Evolutionary conservation across 495 filamentous ascomycete species (phyloP), one percentile per base, ranked within the genome.

Genomic region (Aspergillus cavernicola): DNA sequence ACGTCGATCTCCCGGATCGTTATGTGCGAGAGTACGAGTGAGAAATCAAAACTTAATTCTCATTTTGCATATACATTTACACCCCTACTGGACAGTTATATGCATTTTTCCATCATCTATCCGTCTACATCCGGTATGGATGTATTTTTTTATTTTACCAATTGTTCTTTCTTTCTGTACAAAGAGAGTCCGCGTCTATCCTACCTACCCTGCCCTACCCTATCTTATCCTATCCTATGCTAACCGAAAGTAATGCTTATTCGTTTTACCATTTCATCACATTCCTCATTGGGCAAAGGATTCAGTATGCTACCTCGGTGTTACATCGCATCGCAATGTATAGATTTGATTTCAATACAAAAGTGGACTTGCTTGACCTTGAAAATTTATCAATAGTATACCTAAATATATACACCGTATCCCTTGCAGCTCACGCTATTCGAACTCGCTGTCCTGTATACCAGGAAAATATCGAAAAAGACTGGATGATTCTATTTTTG

Each of bases 1-100:
- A 95, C 65, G 73, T 90, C 42, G 88, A 92, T 51, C 66, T 96
- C 63, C 85, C 88, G 4, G 84, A 85, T 37, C 78, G 84, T 37
- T 95, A 84, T 62, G 74, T 84, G 59, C 81, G 77, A 19, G 80
- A 88, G 45, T 83, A 84, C 50, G 86, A 89, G 58, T 83, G 72
- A 68, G 28, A 20, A 2, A 33, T 33, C 31, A 33, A 3, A 4
- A 10, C 31, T n/a, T n/a, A 36, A 36, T 6, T 13, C 15, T 36
- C 15, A 9, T 39, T 39, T 39, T 39, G 28, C 16, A 46, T 18
- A 18, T 45, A 45, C 26, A 12, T n/a, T n/a, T n/a, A n/a, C n/a
- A n/a, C n/a, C n/a, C 18, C 24, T 28, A 4, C 24, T 28, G 24
- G 24, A 39, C 16, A 18, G 10, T 12, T 12, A 15, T 6, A 18